Base-by-base conservation (phyloP, 2,329 filamentous ascomycete species). In the Curvularia sp. region DNA sequence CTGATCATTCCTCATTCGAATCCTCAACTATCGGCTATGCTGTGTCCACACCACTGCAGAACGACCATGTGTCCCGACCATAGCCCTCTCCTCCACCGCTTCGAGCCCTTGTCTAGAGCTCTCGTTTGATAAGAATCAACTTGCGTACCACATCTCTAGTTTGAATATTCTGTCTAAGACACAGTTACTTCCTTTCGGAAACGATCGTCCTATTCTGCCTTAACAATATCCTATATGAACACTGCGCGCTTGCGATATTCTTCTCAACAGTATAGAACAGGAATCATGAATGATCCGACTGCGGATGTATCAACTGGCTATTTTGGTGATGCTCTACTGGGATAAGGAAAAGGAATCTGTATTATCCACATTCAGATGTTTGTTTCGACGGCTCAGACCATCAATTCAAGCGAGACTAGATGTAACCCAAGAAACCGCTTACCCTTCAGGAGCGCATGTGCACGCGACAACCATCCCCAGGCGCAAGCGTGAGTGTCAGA, bases 401-500 rank as follows among this genome's bases (percentile, higher is more conserved):
- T 27, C 3, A 27, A 6, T 34, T 15, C 12, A 15, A 34, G 32
- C 12, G 6, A 34, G n/a, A 34, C 25, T 19, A 45, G 4, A 21
- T 34, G 15, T 3, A 21, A 48, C 18, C 18, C 12, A 3, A 19
- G n/a, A 12, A 3, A 13, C 7, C 15, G 2, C n/a, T 18, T 23
- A 12, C n/a, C 9, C 21, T 18, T n/a, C 28, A 49, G 15, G 47
- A 49, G 7, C 34, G 34, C 47, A 49, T 28, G 12, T 39, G 47
- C 21, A 49, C 47, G 8, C 47, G 47, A 30, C 32, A 38, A 2
- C 34, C 47, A 28, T 49, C 34, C 1, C 34, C 47, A 1, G 47
- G 47, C 34, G 47, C 34, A 21, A 49, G 34, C 23, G 27, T 23
- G 3, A 49, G 34, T 34, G 47, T 49, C 34, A 49, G 9, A 19